Base-by-base conservation (phyloP, 805 yeast species). In the Cyberlindnera samutprakarnensis region DNA sequence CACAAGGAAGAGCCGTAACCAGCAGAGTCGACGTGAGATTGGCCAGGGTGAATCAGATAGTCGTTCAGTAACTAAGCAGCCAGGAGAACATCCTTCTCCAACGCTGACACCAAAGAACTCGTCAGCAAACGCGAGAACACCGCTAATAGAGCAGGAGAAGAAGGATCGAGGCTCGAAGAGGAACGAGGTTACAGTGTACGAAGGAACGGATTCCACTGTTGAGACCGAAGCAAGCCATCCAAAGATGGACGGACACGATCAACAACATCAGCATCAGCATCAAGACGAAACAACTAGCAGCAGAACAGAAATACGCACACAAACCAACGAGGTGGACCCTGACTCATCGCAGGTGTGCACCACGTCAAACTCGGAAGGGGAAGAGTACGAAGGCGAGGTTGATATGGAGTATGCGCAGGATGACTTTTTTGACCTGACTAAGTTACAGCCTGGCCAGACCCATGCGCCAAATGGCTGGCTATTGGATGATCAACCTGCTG, bases 361-460 rank as follows among this genome's bases (percentile, higher is more conserved):
- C 15, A 32, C 36, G 6, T 35, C 36, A 14, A 36, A 35, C 31
- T 31, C 34, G 8, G 54, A 47, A 27, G 46, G 45, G 14, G 48
- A 44, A 22, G 54, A 45, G 23, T 47, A 42, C 22, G 51, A 39
- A 17, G 41, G 40, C 29, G 21, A 19, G 7, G 47, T 37, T 15
- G 42, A 49, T 30, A 53, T 49, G 12, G 36, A 37, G 24, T 49
- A 49, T 7, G 36, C 31, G 11, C 44, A 43, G 8, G 66, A 60
- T 19, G 66, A 64, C 28, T 62, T 62, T 28, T 54, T 78, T 26
- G 87, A 79, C 53, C 57, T 81, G 42, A 65, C 81, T 4, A 67
- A 66, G 47, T 60, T 82, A 32, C 88, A 80, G 56, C 77, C 77
- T 15, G 88, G 79, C 26, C 94, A 83, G 56, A 70, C 71, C 6